These are phyloP conservation scores for Chlorella ohadii DNA, from an alignment of 139 green algal species.

Conservation along the genomic window DNA sequence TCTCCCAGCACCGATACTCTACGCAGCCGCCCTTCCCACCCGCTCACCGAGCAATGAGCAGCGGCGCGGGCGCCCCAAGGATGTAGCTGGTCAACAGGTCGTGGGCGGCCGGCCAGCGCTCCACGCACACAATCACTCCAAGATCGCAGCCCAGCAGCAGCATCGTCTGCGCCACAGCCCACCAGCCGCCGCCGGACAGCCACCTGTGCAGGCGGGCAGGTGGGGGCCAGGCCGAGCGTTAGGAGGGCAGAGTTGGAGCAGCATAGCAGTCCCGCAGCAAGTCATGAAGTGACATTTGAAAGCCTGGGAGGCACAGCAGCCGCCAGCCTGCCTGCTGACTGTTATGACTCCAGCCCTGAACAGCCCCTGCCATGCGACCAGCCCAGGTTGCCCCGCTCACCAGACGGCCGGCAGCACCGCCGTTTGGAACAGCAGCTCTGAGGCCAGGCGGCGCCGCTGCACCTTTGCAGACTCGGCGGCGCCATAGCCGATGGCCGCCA, in stretches of 20 bases:
- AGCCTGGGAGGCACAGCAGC: too few species aligned
- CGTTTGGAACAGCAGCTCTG: background rate
- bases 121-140: too few species aligned
- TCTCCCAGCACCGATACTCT: too few species aligned
- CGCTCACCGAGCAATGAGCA: background rate
- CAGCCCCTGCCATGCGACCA: background rate
- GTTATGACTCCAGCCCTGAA: too few species aligned
- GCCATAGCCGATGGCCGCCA: background rate
- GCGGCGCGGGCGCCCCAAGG: background rate
- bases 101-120: too few species aligned
- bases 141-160: too few species aligned
- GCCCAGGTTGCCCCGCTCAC: too few species aligned
- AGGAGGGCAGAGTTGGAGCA: too few species aligned
- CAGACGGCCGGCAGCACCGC: background rate
- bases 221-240: background rate
- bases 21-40: too few species aligned
- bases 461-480: background rate
- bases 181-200: slow-evolving; percentile 13
- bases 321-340: background rate
- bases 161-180: background rate
- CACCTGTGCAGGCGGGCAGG: slow-evolving; percentile 12
- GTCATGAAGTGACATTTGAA: too few species aligned
- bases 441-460: background rate
- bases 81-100: too few species aligned
- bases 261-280: background rate